Percentiles rank a stretch among this genome's conserved stretches.
These are phyloP conservation scores for Penicillium freii DNA, from an alignment of 2,329 filamentous ascomycete genomes.

Conservation along the genomic window DNA sequence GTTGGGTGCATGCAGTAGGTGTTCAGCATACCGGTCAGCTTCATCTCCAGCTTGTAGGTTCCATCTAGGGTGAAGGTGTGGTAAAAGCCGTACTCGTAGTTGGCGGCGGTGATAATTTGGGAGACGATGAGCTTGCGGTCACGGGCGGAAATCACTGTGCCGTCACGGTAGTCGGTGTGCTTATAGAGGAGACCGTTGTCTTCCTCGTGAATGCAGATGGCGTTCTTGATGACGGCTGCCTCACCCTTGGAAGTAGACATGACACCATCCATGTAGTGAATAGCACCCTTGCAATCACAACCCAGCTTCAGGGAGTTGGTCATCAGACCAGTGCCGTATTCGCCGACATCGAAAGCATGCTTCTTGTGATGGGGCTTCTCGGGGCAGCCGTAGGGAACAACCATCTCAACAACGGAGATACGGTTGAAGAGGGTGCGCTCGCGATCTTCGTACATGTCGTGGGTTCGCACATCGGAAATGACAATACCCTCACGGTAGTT, in stretches of 20 bases:
- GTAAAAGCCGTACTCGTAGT: constrained; percentile 85
- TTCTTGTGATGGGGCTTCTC: constrained; percentile 31
- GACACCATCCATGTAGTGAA: constrained; percentile 31
- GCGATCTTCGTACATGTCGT: constrained; percentile 30
- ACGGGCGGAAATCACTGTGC: constrained; percentile 78
- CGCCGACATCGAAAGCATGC: constrained; percentile 31
- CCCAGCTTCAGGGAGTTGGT: constrained; percentile 32
- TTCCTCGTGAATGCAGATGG: constrained; percentile 33
- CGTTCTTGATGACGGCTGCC: constrained; percentile 27
- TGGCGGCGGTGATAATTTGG: constrained; percentile 89
- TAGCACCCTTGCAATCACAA: constrained; percentile 31
- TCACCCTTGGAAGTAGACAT: constrained; percentile 25
- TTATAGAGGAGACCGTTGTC: constrained; percentile 53
- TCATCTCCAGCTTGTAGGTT: constrained; percentile 83
- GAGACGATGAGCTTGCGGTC: constrained; percentile 81
- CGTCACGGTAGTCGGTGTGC: constrained; percentile 86
- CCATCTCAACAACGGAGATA: constrained; percentile 31
- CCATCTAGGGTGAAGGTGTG: constrained; percentile 90
- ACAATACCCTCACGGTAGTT: constrained; percentile 57
- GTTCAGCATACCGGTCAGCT: constrained; percentile 87
- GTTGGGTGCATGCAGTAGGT: constrained; percentile 76
- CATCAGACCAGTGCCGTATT: constrained; percentile 30
- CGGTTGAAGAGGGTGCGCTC: constrained; percentile 33
- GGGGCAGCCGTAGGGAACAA: constrained; percentile 30
- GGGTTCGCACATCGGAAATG: constrained; percentile 47